phyloP scores from a whole-genome alignment of 2,329 filamentous ascomycete genomes.

The Volutella citrinella region DNA sequence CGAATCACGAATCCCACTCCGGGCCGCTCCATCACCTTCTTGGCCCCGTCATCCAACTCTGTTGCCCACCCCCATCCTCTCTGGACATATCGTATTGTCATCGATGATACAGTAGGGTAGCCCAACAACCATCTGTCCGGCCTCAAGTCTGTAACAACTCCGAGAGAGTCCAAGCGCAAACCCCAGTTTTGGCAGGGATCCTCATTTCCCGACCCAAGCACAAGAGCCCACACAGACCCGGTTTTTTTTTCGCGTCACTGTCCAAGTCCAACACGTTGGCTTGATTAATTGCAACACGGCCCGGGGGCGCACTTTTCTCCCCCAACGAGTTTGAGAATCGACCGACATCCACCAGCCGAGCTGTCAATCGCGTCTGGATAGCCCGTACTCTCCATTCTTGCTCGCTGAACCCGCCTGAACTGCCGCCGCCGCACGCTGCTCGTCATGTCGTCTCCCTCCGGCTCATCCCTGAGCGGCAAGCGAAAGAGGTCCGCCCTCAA shows the following conservation, averaged over 20 bases:
- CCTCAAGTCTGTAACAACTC: not conserved
- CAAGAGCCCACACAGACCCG: conserved; percentile 8
- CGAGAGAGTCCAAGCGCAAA: conserved; percentile 4
- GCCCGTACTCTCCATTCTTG: not conserved
- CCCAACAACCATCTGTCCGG: conserved; percentile 2
- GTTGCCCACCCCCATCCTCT: too few relatives aligned
- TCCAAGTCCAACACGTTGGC: conserved; percentile 1
- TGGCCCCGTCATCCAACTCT: too few relatives aligned
- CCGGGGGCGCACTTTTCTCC: not conserved
- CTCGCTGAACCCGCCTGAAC: not conserved
- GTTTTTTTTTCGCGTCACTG: conserved; percentile 10
- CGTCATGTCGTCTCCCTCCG: conserved; percentile 60
- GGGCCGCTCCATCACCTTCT: too few relatives aligned
- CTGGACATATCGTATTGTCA: too few relatives aligned
- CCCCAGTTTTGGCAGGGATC: conserved; percentile 14
- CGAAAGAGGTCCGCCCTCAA: conserved; percentile 71
- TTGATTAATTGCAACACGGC: not conserved
- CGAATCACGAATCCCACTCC: too few relatives aligned
- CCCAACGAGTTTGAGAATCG: conserved; percentile 1
- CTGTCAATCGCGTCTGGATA: conserved; percentile 3
- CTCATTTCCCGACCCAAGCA: conserved; percentile 7
- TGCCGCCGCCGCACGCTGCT: too few relatives aligned
- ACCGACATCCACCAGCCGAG: conserved; percentile 4
- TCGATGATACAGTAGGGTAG: too few relatives aligned
- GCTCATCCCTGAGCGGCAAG: conserved; percentile 60